phyloP scores from a whole-genome alignment of 345 rosid species.

The Salix koriyanagi region DNA sequence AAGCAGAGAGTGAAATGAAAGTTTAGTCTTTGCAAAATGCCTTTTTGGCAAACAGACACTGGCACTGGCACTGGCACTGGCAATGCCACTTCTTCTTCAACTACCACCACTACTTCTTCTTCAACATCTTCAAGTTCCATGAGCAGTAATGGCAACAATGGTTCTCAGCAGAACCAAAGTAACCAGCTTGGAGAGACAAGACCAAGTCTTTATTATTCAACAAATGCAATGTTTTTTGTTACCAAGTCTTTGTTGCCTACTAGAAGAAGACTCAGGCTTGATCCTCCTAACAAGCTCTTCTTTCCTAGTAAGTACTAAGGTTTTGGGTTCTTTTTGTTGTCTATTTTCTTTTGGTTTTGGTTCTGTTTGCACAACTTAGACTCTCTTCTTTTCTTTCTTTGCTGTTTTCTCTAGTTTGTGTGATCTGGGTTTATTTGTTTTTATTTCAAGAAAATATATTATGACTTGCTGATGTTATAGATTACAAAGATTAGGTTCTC shows the following conservation, averaged over 20 bases:
- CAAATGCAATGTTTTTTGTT: slow-evolving; percentile 44
- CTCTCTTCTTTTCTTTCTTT: not conserved
- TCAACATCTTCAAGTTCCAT: slow-evolving; percentile 26
- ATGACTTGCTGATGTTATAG: not conserved
- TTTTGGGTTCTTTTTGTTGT: not conserved
- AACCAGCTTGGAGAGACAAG: slow-evolving; percentile 28
- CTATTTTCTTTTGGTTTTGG: not conserved
- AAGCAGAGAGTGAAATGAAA: slow-evolving; percentile 33
- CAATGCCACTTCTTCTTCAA: slow-evolving; percentile 22
- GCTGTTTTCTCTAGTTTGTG: not conserved
- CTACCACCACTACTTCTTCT: slow-evolving; percentile 29
- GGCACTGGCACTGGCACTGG: not conserved
- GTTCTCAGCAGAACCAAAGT: slow-evolving; percentile 33
- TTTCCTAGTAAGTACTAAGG: slow-evolving; percentile 48
- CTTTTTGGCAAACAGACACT: slow-evolving; percentile 52
- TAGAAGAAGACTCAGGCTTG: slow-evolving; percentile 64
- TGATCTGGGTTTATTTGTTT: slow-evolving; percentile 7
- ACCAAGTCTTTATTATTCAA: slow-evolving; percentile 29
- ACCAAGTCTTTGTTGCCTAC: slow-evolving; percentile 68
- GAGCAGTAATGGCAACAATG: slow-evolving; percentile 18
- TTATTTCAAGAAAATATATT: not conserved
- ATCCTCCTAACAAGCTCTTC: slow-evolving; percentile 68
- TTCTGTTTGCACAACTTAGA: not conserved
- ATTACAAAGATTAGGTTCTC: not conserved
- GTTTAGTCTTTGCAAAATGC: slow-evolving; percentile 41